Conservation (phyloP, 257 asterid genomes). For the Lavandula angustifolia region DNA sequence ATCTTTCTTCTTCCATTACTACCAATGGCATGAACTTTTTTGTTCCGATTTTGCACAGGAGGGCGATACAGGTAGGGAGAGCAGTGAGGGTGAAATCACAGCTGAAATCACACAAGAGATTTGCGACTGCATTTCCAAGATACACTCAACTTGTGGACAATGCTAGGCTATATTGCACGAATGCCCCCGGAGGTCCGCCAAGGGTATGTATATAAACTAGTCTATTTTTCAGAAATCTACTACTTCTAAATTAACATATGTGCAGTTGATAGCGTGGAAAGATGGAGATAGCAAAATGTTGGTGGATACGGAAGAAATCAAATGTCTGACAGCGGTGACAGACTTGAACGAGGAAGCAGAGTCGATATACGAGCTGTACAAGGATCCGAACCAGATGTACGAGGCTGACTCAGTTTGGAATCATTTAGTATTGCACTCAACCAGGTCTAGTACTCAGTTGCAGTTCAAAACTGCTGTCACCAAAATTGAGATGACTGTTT, state of each 20-base stretch:
- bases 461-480: constrained; percentile 54
- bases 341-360: constrained; percentile 82
- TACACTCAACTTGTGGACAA: constrained; percentile 79
- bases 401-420: constrained; percentile 68
- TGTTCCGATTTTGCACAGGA: constrained; percentile 41
- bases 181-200: constrained; percentile 60
- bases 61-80: constrained; percentile 82
- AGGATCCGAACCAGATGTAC: constrained; percentile 34
- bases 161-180: constrained; percentile 80
- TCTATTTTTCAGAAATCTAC: neutral
- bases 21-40: too few relatives aligned
- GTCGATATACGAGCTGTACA: constrained; percentile 61
- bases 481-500: constrained; percentile 47
- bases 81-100: constrained; percentile 93
- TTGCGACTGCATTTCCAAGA: constrained; percentile 68
- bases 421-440: constrained; percentile 50
- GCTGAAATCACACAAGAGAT: constrained; percentile 84
- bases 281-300: constrained; percentile 68
- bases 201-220: constrained; percentile 52
- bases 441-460: constrained; percentile 51
- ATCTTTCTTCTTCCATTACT: too few relatives aligned
- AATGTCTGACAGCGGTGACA: constrained; percentile 55
- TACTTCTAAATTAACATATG: too few relatives aligned
- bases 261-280: constrained; percentile 92
- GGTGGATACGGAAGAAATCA: constrained; percentile 65